These are phyloP conservation scores for Citrus inodora DNA, from an alignment of 345 rosid genomes.

Conservation along the genomic window DNA sequence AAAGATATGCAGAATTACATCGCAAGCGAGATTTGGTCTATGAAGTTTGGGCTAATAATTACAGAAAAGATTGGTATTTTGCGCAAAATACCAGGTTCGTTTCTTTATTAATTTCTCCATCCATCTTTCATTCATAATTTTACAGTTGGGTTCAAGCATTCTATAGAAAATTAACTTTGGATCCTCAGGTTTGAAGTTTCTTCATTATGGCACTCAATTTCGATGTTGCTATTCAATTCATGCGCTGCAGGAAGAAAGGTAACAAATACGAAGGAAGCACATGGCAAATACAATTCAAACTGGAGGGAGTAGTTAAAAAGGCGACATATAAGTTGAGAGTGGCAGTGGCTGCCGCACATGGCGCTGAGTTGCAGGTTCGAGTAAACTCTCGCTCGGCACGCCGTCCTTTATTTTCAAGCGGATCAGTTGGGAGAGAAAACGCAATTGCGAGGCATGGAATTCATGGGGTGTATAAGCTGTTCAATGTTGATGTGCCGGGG, in stretches of 20 bases:
- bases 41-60: constrained; percentile 62
- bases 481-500: constrained; percentile 50
- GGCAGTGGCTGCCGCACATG: constrained; percentile 55
- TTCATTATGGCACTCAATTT: too few species aligned
- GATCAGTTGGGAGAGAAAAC: constrained; percentile 81
- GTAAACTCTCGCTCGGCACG: constrained; percentile 15
- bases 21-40: constrained; percentile 75
- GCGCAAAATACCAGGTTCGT: constrained; percentile 71
- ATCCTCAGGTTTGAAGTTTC: too few species aligned
- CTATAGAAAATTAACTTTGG: neutral
- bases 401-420: constrained; percentile 71
- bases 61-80: constrained; percentile 79
- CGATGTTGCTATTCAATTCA: neutral
- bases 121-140: too few species aligned
- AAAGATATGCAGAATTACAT: constrained; percentile 71
- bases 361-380: constrained; percentile 51
- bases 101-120: neutral
- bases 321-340: constrained; percentile 53
- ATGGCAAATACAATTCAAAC: constrained; percentile 72
- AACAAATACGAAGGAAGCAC: constrained; percentile 45
- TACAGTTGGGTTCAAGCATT: too few species aligned
- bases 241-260: constrained; percentile 32
- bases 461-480: constrained; percentile 77
- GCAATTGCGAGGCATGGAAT: constrained; percentile 86
- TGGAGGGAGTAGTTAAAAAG: constrained; percentile 30